These are phyloP conservation scores for Diplocarpon mali DNA, from an alignment of 2,329 filamentous ascomycete species.

Conservation along the genomic window DNA sequence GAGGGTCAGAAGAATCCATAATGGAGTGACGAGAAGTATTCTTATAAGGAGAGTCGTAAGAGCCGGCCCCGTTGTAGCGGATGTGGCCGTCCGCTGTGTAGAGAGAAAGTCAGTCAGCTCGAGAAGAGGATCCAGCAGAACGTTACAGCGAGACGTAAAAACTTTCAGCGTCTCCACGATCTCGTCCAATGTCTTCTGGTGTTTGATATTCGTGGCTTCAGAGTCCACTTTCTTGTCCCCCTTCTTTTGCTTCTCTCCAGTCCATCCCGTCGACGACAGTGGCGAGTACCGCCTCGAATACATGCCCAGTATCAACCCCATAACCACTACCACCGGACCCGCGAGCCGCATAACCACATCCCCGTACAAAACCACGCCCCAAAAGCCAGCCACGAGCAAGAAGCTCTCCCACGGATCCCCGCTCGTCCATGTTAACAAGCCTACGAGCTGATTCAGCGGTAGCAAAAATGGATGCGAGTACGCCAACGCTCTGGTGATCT, in stretches of 20 bases:
- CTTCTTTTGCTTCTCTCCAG: constrained; percentile 45
- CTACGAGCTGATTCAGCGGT: constrained; percentile 74
- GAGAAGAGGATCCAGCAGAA: constrained; percentile 79
- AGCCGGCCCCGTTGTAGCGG: constrained; percentile 80
- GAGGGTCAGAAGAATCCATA: constrained; percentile 77
- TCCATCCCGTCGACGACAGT: constrained; percentile 74
- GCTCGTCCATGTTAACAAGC: constrained; percentile 86
- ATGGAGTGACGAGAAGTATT: constrained; percentile 74
- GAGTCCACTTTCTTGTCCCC: constrained; percentile 35
- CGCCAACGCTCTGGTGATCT: constrained; percentile 85
- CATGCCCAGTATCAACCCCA: constrained; percentile 79
- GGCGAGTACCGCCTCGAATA: constrained; percentile 84
- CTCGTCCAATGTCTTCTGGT: constrained; percentile 92
- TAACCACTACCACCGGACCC: constrained; percentile 73
- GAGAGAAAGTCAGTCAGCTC: constrained; percentile 88
- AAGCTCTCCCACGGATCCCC: constrained; percentile 97
- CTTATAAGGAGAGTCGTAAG: constrained; percentile 83
- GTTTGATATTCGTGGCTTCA: constrained; percentile 56
- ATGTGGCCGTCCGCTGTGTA: constrained; percentile 80
- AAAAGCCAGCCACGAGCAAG: constrained; percentile 72
- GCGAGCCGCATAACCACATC: constrained; percentile 70
- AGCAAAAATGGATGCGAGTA: constrained; percentile 93
- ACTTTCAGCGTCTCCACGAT: constrained; percentile 89
- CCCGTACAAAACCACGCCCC: constrained; percentile 77
- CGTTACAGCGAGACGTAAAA: constrained; percentile 85